Base-by-base conservation (phyloP, 805 yeast genomes). In the Metschnikowia henanensis region DNA sequence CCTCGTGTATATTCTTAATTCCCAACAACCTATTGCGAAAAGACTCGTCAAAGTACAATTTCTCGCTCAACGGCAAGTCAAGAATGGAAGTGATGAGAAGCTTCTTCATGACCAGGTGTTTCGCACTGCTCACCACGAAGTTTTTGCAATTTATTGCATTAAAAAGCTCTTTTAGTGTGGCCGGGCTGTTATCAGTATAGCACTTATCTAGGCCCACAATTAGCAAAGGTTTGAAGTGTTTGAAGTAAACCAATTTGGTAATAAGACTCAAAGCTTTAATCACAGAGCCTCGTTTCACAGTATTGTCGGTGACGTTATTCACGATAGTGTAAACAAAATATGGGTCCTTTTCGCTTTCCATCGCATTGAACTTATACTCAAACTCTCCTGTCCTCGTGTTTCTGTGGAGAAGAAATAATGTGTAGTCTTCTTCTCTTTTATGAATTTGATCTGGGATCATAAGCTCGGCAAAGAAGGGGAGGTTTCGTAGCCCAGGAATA, bases 381-480 rank as follows among this genome's bases (percentile, higher is more conserved):
- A 68, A 70, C 43, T 65, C 64, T 3, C 70, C 70, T 1, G 68
- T 65, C 18, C 58, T 50, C 13, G 60, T 63, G 46, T 68, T 75
- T 59, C 66, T 61, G 58, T 73, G 81, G 9, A 84, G 58, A 13
- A 82, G 70, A 49, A 82, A 76, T 6, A 76, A 57, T 0, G 87
- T 81, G 50, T 69, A 80, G 56, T 82, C 84, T 43, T 80, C 81
- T n/a, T 64, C 72, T 35, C 77, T 65, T 35, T 75, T 69, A 51
- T 83, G 83, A 36, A 79, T 68, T 53, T 79, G 84, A 49, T 78
- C 79, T 0, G 87, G 86, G 7, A 84, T 67, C 79, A 83, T 75
- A 30, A 82, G 55, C 53, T 77, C 84, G 2, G 84, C 78, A 36
- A 77, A 53, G 38, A 66, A 62, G 30, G 58, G 53, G 35, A 72